Percentiles rank a stretch among this genome's conserved stretches.
Conservation (phyloP, 139 green algal species). For the Desmodesmus armatus region DNA sequence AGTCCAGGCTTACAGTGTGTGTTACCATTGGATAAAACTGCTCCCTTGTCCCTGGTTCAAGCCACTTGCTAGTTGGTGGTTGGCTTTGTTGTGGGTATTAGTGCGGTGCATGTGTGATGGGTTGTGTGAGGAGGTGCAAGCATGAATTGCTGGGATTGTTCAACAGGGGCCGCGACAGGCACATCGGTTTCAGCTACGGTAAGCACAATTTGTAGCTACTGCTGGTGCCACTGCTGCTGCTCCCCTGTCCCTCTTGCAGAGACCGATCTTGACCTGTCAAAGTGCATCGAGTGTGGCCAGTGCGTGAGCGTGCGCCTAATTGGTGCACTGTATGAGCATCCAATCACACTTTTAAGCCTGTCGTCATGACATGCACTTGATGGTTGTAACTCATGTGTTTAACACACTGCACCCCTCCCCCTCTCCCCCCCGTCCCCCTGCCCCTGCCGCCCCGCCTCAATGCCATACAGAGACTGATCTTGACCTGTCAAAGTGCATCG, state of each 20-base stretch:
- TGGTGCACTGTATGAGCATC: constrained; percentile 58
- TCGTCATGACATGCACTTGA: no score
- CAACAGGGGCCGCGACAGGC: constrained; percentile 45
- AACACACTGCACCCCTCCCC: no score
- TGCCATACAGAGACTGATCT: constrained; percentile 32
- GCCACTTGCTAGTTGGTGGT: no score
- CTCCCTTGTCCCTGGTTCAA: no score
- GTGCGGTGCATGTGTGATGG: constrained; percentile 54
- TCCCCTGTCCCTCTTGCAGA: neutral
- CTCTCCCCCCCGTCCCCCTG: neutral
- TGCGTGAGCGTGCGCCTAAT: constrained; percentile 62
- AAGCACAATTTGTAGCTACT: neutral
- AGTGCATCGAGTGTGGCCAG: constrained; percentile 61
- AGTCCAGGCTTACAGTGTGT: no score
- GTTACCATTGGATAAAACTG: no score
- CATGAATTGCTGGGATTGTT: constrained; percentile 62
- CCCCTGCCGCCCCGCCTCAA: neutral
- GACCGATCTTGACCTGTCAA: constrained; percentile 33
- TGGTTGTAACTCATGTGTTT: no score
- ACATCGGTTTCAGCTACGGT: constrained; percentile 33
- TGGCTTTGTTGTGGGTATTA: no score
- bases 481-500: constrained; percentile 50
- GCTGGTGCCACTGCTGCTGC: constrained; percentile 7
- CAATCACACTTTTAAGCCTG: no score
- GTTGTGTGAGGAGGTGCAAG: constrained; percentile 51